Conservation (phyloP, 768 basidiomycete genomes). For the Cubamyces sp. region DNA sequence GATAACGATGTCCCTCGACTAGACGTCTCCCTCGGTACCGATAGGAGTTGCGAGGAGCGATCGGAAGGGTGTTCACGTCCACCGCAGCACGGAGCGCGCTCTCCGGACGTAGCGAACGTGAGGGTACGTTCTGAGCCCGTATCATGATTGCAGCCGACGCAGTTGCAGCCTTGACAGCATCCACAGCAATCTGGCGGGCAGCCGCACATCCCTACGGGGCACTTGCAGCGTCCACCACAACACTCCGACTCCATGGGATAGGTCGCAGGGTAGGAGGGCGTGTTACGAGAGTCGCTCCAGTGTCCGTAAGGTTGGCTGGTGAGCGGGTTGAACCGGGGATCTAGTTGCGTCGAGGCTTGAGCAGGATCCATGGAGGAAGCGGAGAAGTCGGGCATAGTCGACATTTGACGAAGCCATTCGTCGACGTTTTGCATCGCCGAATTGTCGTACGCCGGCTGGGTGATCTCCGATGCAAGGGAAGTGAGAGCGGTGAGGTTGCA, state of each 20-base stretch:
- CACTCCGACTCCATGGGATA: constrained; percentile 29
- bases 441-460: constrained; percentile 43
- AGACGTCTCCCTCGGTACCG: constrained; percentile 15
- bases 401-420: constrained; percentile 65
- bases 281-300: constrained; percentile 24
- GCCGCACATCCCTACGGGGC: constrained; percentile 37
- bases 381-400: constrained; percentile 36
- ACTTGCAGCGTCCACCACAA: constrained; percentile 40
- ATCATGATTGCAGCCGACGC: constrained; percentile 32
- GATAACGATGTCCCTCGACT: constrained; percentile 26
- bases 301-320: constrained; percentile 26
- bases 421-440: constrained; percentile 50
- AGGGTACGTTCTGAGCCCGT: constrained; percentile 29
- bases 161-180: constrained; percentile 37
- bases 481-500: constrained; percentile 62
- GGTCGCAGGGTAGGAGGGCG: constrained; percentile 23
- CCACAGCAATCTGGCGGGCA: constrained; percentile 40
- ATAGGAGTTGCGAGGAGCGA: not conserved
- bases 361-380: constrained; percentile 8
- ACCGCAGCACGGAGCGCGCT: constrained; percentile 37
- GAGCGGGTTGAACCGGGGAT: constrained; percentile 23
- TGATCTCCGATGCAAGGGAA: constrained; percentile 45
- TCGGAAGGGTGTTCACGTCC: not conserved
- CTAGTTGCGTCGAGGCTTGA: constrained; percentile 5
- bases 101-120: constrained; percentile 40